A percentile compares a stretch with the other conserved stretches of the same genome.
These are phyloP conservation scores for Trichoderma gamsii DNA, from an alignment of 495 filamentous ascomycete genomes.

Conservation along the genomic window DNA sequence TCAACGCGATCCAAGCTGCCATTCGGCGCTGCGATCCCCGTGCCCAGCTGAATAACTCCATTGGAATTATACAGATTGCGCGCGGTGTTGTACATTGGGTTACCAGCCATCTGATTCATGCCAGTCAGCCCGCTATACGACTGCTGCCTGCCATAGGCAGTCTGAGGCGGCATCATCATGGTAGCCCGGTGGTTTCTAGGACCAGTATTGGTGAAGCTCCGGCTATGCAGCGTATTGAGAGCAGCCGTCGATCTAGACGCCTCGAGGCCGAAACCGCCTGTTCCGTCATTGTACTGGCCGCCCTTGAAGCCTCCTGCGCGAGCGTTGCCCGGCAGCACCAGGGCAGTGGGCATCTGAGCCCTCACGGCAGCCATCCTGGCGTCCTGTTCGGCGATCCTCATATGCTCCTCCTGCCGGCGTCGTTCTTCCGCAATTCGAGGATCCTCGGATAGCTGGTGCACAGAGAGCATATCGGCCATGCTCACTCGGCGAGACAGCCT, in stretches of 20 bases:
- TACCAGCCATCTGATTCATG: slow-evolving; percentile 19
- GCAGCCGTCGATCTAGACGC: slow-evolving; percentile 17
- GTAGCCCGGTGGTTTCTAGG: slow-evolving; percentile 21
- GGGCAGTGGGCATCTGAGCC: slow-evolving; percentile 35
- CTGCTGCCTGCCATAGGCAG: slow-evolving; percentile 21
- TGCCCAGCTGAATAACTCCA: slow-evolving; percentile 25
- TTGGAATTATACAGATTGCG: slow-evolving; percentile 19
- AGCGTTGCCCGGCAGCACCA: slow-evolving; percentile 28
- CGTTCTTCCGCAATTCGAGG: slow-evolving; percentile 31
- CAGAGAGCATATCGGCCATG: slow-evolving; percentile 58
- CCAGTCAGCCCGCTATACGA: slow-evolving; percentile 6
- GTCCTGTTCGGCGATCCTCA: slow-evolving; percentile 31
- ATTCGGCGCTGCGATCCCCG: slow-evolving; percentile 23
- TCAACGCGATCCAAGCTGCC: slow-evolving; percentile 76
- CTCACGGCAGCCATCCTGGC: slow-evolving; percentile 36
- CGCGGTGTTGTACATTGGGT: slow-evolving; percentile 19
- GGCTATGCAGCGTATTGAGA: slow-evolving; percentile 17
- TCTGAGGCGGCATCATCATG: slow-evolving; percentile 18
- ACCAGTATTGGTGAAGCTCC: slow-evolving; percentile 21
- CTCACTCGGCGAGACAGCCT: slow-evolving; percentile 44
- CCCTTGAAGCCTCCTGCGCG: slow-evolving; percentile 43
- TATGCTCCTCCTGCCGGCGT: slow-evolving; percentile 32
- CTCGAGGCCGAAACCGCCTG: slow-evolving; percentile 32
- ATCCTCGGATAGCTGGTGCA: slow-evolving; percentile 41
- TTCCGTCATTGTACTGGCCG: slow-evolving; percentile 47